Evolutionary conservation across 176 grass and related monocot genomes (phyloP).

Genomic region (Luzula sylvatica): DNA sequence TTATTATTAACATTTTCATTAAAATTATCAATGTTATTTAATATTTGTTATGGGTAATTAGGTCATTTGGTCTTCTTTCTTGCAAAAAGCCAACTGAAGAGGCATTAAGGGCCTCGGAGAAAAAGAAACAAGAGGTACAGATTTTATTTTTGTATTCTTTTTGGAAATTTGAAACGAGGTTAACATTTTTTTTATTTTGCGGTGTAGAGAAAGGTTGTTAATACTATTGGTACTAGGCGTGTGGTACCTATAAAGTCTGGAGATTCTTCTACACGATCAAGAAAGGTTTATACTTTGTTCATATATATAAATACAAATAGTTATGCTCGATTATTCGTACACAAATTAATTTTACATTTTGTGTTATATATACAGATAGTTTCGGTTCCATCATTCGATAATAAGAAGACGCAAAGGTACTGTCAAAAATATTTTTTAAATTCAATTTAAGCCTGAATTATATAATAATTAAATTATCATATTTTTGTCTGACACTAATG

Average conservation of each 20-base stretch:
- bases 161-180: neutral
- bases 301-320: no score
- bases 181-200: neutral
- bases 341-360: no score
- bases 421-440: no score
- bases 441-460: no score
- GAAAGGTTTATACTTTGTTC: no score
- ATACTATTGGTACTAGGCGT: neutral
- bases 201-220: neutral
- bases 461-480: no score
- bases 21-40: neutral
- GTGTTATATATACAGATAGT: no score
- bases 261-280: conserved; percentile 9
- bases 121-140: conserved; percentile 8
- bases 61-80: conserved; percentile 5
- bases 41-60: conserved; percentile 12
- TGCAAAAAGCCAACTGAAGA: conserved; percentile 7
- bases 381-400: no score
- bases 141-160: no score
- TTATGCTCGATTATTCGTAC: no score
- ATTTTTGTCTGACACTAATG: no score
- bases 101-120: conserved; percentile 9
- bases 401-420: no score
- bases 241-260: conserved; percentile 7
- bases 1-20: neutral